Evolutionary conservation across 495 filamentous ascomycete species (phyloP), one percentile per base, ranked within the genome.

Genomic region (Annulohypoxylon bovei): DNA sequence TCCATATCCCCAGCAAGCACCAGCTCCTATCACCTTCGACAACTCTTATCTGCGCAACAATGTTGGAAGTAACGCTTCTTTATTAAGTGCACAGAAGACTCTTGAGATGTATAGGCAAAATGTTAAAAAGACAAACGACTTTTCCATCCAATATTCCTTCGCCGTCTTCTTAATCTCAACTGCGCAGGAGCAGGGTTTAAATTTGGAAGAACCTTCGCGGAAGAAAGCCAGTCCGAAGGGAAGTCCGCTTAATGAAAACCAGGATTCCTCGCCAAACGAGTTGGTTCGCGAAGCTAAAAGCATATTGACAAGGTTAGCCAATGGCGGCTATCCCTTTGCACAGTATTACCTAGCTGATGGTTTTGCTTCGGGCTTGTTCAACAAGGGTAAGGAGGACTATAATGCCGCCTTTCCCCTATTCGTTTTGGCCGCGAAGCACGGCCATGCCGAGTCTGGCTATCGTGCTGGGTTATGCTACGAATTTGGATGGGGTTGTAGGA

Each of bases 261-360:
- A 82, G 1, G 74, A 79, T 23, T 77, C 81, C 2, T 84, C 87
- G 0, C 85, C 87, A 6, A 80, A 84, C 16, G 90, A 95, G 42
- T 85, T 98, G 39, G 80, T 97, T 14, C 86, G 88, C n/a, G 96
- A 98, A 84, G 93, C 95, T 18, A 90, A 91, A 75, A 88, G 90
- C 49, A 97, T 98, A 74, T 82, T 99, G 47, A 92, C 93, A 78
- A 90, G 91, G 64, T 85, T 98, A 40, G 84, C 93, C 22, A 93
- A 95, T 77, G 89, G 90, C 69, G 91, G 92, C 65, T 97, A 95
- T 78, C 95, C 95, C 5, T 97, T 97, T 73, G 96, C 96, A 3
- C 95, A 99, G 79, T 99, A 99, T 82, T 97, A 97, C 75, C 88
- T 99, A 11, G 95, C 87, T 39, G 95, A 99, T 75, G 95, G 95